Evolutionary conservation across 805 yeast genomes (phyloP).

Genomic region (Candida insectalens): DNA sequence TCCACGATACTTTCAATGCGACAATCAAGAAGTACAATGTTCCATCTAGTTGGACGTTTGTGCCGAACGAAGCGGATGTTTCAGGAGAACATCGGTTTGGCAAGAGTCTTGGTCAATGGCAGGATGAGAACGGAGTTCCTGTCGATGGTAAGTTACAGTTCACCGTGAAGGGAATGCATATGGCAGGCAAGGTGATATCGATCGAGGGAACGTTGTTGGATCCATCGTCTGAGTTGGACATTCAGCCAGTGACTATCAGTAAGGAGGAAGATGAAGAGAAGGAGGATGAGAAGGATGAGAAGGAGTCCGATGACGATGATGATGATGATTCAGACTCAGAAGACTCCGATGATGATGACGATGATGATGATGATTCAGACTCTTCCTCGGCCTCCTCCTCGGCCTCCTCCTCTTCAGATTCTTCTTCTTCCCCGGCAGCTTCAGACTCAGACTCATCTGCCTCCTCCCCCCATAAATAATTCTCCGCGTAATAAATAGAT

Average conservation of each 20-base stretch:
- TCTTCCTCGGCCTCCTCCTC: slow-evolving; percentile 1
- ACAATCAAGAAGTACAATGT: slow-evolving; percentile 77
- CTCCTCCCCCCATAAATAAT: no score
- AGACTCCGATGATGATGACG: slow-evolving; percentile 1
- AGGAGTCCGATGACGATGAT: slow-evolving; percentile 1
- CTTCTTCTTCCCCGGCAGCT: no score
- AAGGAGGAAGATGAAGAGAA: slow-evolving; percentile 2
- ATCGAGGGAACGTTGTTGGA: slow-evolving; percentile 77
- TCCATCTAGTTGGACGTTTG: slow-evolving; percentile 80
- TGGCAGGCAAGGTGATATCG: slow-evolving; percentile 74
- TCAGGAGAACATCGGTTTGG: slow-evolving; percentile 3
- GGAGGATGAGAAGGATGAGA: slow-evolving; percentile 1
- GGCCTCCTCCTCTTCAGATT: background rate
- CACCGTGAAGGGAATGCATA: slow-evolving; percentile 60
- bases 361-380: slow-evolving; percentile 1
- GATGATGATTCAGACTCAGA: slow-evolving; percentile 1
- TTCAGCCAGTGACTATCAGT: slow-evolving; percentile 39
- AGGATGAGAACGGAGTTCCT: slow-evolving; percentile 60
- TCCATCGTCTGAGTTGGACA: slow-evolving; percentile 47
- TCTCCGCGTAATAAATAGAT: no score
- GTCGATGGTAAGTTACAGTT: slow-evolving; percentile 79
- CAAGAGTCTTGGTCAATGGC: slow-evolving; percentile 77
- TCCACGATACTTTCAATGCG: slow-evolving; percentile 93
- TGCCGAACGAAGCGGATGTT: slow-evolving; percentile 62
- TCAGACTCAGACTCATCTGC: no score